Evolutionary conservation across 129 eudicot genomes (phyloP), one percentile per base, ranked within the genome.

Genomic region (Saussurea involucrata): DNA sequence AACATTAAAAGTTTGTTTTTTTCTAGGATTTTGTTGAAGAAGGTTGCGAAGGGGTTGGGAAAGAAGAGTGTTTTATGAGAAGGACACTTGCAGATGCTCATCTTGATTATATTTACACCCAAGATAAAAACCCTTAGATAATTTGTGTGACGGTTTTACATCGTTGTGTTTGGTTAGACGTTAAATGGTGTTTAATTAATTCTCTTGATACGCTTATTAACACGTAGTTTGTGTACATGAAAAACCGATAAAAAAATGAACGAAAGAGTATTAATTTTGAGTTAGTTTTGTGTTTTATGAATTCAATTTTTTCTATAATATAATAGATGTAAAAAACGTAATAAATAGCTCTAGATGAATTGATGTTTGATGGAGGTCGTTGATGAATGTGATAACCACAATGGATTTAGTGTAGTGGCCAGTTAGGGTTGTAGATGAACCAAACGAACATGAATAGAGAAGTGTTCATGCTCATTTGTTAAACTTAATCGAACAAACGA

Each of bases 31-130:
- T 72, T 44, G 83, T 24, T 72, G 68, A 79, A 65, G 78, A 79
- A 9, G 72, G 31, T 72, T 79, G 83, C 22, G 73, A 17, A 65
- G 83, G 83, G 29, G 40, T 65, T 2, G 78, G 10, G 58, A 79
- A 72, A 31, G 83, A 79, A 21, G 83, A 73, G 66, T 79, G 83
- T 36, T 72, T 79, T 68, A 74, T 64, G 71, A 72, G 83, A 65
- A 79, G 83, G 67, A 72, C 67, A 33, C 83, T 79, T 73, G 83
- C 53, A 17, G 61, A 53, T 53, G 83, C 78, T 44, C 78, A 79
- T 64, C 78, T 79, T 1, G 83, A 79, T n/a, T 79, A 79, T 65
- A 79, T 79, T 34, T 79, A 79, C 31, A 79, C 83, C 55, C 76
- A 79, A 71, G 78, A 72, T 7, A 79, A 72, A 72, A 79, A 79